Conservation (phyloP, 805 yeast genomes). For the Yarrowia hollandica region DNA sequence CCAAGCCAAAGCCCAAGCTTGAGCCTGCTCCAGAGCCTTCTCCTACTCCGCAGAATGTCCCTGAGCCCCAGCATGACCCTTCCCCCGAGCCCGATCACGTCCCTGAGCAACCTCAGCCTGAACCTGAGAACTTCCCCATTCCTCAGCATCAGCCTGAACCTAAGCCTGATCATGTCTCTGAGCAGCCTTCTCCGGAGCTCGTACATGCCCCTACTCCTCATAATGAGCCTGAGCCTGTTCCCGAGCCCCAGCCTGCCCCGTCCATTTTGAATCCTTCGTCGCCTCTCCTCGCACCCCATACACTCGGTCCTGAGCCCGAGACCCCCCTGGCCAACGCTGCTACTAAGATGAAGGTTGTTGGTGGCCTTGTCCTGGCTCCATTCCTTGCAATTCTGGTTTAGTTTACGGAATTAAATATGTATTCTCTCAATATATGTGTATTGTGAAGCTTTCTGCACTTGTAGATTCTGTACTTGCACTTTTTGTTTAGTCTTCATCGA, state of each 20-base stretch:
- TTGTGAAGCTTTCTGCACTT: not conserved
- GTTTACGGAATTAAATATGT: not conserved
- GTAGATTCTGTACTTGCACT: too few relatives aligned
- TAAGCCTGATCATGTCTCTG: not conserved
- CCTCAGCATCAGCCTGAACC: not conserved
- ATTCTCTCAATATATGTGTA: too few relatives aligned
- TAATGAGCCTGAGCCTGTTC: not conserved
- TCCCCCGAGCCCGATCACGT: too few relatives aligned
- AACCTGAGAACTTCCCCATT: too few relatives aligned
- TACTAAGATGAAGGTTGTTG: not conserved
- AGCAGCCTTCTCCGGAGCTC: not conserved
- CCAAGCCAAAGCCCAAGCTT: not conserved
- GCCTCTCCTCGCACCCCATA: not conserved
- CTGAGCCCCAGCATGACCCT: not conserved
- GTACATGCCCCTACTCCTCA: not conserved
- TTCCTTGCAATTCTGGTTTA: slow-evolving; percentile 4
- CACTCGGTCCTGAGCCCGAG: not conserved
- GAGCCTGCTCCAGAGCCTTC: not conserved
- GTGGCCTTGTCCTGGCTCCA: not conserved
- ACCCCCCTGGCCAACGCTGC: slow-evolving; percentile 22
- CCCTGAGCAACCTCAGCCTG: too few relatives aligned
- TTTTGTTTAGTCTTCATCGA: not conserved
- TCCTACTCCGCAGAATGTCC: not conserved
- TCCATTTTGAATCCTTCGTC: not conserved
- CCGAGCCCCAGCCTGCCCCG: not conserved